phyloP scores from a whole-genome alignment of 2,329 filamentous ascomycete genomes.

The Xylariaceae sp. region DNA sequence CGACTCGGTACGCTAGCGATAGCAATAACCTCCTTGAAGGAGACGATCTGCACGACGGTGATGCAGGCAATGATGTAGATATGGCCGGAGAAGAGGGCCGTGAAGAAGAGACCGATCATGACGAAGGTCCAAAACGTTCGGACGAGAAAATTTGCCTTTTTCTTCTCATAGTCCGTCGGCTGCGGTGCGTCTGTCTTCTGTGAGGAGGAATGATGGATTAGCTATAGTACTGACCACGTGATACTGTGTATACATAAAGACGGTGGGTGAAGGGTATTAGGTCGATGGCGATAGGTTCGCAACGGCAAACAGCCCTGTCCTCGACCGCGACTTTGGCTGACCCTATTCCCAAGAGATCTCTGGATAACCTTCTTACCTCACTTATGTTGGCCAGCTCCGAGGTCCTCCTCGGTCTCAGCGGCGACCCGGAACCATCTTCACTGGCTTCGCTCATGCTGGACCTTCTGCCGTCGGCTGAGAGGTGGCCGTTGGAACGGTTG shows the following conservation, averaged over 20 bases:
- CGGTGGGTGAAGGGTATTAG: not conserved
- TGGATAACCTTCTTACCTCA: conserved; percentile 34
- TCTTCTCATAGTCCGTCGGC: conserved; percentile 86
- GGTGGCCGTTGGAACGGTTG: conserved; percentile 47
- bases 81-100: conserved; percentile 89
- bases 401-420: conserved; percentile 28
- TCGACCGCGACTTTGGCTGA: too few species aligned
- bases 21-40: conserved; percentile 98
- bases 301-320: too few species aligned
- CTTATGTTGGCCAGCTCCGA: conserved; percentile 37
- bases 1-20: conserved; percentile 93
- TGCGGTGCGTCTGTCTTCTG: conserved; percentile 41
- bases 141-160: conserved; percentile 96
- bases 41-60: conserved; percentile 91
- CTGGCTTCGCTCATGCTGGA: conserved; percentile 71
- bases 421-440: conserved; percentile 50
- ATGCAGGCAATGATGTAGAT: conserved; percentile 95
- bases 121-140: conserved; percentile 96
- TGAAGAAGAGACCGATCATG: conserved; percentile 94
- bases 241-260: not conserved
- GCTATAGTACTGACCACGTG: not conserved
- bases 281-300: not conserved
- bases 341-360: not conserved
- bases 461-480: conserved; percentile 54
- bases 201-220: conserved; percentile 29